These are phyloP conservation scores for Hypoxylon sp. DNA, from an alignment of 2,329 filamentous ascomycete species.

Conservation along the genomic window DNA sequence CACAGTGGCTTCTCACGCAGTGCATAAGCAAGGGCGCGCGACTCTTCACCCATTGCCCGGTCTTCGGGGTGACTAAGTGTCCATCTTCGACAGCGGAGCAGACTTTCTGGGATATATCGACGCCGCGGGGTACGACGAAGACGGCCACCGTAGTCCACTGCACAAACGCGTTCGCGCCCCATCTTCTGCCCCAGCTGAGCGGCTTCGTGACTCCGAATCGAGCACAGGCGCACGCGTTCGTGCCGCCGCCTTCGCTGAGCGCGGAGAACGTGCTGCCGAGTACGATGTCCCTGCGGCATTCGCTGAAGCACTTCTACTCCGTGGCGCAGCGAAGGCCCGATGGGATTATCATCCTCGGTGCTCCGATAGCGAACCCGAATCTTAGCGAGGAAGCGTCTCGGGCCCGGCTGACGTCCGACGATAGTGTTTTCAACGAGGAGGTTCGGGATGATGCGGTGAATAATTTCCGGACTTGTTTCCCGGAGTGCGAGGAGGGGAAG, in stretches of 20 bases:
- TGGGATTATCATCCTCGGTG: conserved; percentile 61
- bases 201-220: conserved; percentile 60
- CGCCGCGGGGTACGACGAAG: conserved; percentile 54
- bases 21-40: conserved; percentile 57
- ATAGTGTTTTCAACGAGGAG: conserved; percentile 59
- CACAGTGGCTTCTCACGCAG: conserved; percentile 62
- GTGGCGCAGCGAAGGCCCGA: conserved; percentile 62
- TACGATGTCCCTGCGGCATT: conserved; percentile 64
- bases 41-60: conserved; percentile 62
- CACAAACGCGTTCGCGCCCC: conserved; percentile 59
- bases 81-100: conserved; percentile 36
- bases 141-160: conserved; percentile 57
- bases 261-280: conserved; percentile 54
- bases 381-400: conserved; percentile 53
- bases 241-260: conserved; percentile 58
- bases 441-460: conserved; percentile 57
- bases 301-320: conserved; percentile 64
- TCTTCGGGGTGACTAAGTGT: conserved; percentile 49
- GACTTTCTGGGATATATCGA: conserved; percentile 54
- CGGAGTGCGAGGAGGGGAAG: conserved; percentile 43
- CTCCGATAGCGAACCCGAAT: conserved; percentile 60
- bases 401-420: conserved; percentile 57
- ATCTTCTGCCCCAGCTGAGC: conserved; percentile 56
- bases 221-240: conserved; percentile 61
- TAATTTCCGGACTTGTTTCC: conserved; percentile 57